Base-by-base conservation (phyloP, 768 basidiomycete species). In the Steccherinum ochraceum region DNA sequence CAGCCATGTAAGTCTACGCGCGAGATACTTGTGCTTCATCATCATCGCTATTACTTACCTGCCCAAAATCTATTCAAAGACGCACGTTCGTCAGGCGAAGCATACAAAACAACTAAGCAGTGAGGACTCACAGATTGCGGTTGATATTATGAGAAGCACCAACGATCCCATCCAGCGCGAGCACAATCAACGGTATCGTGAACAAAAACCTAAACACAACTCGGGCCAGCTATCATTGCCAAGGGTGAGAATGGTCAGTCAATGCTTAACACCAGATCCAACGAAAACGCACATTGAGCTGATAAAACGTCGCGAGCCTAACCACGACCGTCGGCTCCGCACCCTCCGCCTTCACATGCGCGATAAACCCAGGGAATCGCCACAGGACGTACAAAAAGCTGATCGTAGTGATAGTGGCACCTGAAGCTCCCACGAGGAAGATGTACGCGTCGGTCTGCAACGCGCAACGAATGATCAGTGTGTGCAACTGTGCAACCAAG, bases 171-270 rank as follows among this genome's bases (percentile, higher is more conserved):
- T 92, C 89, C 13, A 83, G 47, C 3, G 77, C 86, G 41, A 91
- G 65, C 45, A 81, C 69, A 48, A 92, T 67, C 26, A 92, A 65
- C 1, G 89, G 87, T 3, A 85, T 25, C 0, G 84, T 80, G 69
- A 85, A 87, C 27, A 86, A 56, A 68, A 90, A 87, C 13, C 89
- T 78, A 61, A 91, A 91, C 18, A 82, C 64, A 43, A 92, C 80
- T 21, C 89, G 81, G 24, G 80, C 76, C 53, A 78, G 71, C 88
- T 90, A 51, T 5, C 52, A 54, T 11, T 13, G 23, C 16, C 20
- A 42, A 21, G 20, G 35, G 39, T 13, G 1, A 18, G 16, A 21
- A 43, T 48, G n/a, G n/a, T n/a, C n/a, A n/a, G n/a, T n/a, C n/a
- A n/a, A n/a, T n/a, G n/a, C 5, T 40, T 13, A 7, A 10, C 20